Base-by-base conservation (phyloP, 1,139 yeast genomes). In the Zygosaccharomyces pseudobailii region DNA sequence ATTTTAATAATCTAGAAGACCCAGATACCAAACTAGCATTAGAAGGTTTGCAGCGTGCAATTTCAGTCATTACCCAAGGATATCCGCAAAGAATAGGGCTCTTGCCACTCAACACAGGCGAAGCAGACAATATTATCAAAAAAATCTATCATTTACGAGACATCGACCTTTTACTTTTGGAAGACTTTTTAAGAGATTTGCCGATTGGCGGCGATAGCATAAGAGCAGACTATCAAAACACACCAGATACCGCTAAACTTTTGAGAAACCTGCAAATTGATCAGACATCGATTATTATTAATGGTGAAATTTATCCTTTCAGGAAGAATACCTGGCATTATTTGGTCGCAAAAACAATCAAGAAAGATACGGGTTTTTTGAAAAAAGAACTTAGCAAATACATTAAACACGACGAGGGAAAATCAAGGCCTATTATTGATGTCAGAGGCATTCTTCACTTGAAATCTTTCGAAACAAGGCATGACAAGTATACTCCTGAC, bases 61-160 rank as follows among this genome's bases (percentile, higher is more conserved):
- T 65, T 6, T 50, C 52, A 10, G 73, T 86, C 17, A 63, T 80
- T 24, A 71, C 76, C 25, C 74, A 78, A 36, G 80, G 81, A 0
- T 72, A 86, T 17, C 89, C 96, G 0, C 84, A 89, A 55, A 87
- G 90, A 62, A 62, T 92, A 47, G 98, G 97, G 3, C 53, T 92
- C 2, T 68, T 92, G 23, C 95, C 97, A 0, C 53, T 86, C 3
- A 54, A 52, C 22, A 51, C 55, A 4, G 53, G 53, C 3, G 36
- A 56, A 35, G 55, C 54, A 33, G 43, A 48, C 8, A 53, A 50
- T 6, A 52, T 64, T 5, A 66, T 75, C 2, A 56, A 55, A 35
- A 69, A 70, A 22, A 62, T 78, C 17, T 68, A 73, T 43, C 68
- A 71, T 44, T 57, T 75, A 10, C 61, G 63, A 42, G 57, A 59